Conservation (phyloP, 352 stramenopile species). For the Elongisporangium anandrum region DNA sequence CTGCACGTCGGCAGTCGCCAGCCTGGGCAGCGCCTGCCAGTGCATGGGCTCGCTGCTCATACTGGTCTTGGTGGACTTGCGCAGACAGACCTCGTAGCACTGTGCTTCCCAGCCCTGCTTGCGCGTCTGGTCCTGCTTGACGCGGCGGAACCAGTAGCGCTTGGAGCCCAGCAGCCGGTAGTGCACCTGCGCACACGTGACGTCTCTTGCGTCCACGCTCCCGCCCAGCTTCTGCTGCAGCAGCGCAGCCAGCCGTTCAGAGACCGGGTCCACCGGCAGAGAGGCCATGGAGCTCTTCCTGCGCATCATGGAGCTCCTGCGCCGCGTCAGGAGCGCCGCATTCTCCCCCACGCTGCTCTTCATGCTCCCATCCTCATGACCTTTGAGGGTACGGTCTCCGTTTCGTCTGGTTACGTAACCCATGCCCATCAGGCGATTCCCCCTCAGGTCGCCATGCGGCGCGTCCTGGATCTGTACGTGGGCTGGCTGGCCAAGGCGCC, state of each 20-base stretch:
- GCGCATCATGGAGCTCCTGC: neutral
- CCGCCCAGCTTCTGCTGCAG: neutral
- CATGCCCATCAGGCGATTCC: neutral
- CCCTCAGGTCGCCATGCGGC: slow-evolving; percentile 12
- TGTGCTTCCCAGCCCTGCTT: slow-evolving; percentile 57
- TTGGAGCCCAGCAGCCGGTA: slow-evolving; percentile 49
- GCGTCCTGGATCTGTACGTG: slow-evolving; percentile 41
- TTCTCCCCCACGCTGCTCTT: neutral
- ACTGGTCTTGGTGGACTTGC: slow-evolving; percentile 29
- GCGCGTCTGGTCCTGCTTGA: slow-evolving; percentile 57
- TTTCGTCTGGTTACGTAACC: neutral
- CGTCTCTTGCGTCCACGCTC: slow-evolving; percentile 15
- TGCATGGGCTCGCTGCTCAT: slow-evolving; percentile 10
- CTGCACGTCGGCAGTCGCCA: slow-evolving; percentile 40
- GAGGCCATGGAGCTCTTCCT: neutral
- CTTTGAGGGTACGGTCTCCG: neutral
- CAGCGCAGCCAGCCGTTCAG: neutral
- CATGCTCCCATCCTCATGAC: neutral
- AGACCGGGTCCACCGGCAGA: neutral
- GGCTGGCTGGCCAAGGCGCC: slow-evolving; percentile 34
- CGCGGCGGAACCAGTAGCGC: slow-evolving; percentile 59
- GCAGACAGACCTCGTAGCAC: slow-evolving; percentile 45
- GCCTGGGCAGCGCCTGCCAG: slow-evolving; percentile 30
- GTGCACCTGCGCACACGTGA: slow-evolving; percentile 56
- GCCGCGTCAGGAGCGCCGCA: neutral